phyloP scores from a whole-genome alignment of 2,329 filamentous ascomycete genomes.

The Nothophoma quercina region DNA sequence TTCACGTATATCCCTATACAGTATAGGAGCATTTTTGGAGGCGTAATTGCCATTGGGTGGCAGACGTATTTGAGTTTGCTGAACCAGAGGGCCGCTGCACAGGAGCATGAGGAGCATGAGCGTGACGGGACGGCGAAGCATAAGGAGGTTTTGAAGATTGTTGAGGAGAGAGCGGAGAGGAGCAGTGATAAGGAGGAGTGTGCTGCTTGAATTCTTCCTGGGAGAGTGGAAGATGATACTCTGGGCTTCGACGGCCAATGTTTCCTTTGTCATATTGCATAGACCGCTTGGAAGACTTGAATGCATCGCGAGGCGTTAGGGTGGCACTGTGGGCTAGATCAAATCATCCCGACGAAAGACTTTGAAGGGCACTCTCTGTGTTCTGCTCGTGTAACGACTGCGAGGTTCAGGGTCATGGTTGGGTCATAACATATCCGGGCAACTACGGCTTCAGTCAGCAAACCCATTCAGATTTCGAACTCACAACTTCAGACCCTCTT shows the following conservation, averaged over 20 bases:
- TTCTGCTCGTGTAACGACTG: too few relatives aligned
- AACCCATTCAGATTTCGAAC: too few relatives aligned
- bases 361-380: too few relatives aligned
- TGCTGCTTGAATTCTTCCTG: constrained; percentile 4
- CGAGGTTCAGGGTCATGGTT: too few relatives aligned
- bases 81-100: constrained; percentile 74
- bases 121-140: constrained; percentile 12
- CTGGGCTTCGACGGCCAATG: not conserved
- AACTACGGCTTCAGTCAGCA: too few relatives aligned
- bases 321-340: not conserved
- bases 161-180: constrained; percentile 6
- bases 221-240: not conserved
- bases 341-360: too few relatives aligned
- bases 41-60: constrained; percentile 84
- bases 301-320: constrained; percentile 21
- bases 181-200: constrained; percentile 25
- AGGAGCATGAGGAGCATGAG: constrained; percentile 50
- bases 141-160: not conserved
- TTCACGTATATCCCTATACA: constrained; percentile 84
- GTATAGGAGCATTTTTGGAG: constrained; percentile 79
- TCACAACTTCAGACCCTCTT: too few relatives aligned
- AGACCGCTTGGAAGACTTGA: not conserved
- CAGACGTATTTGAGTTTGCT: constrained; percentile 88
- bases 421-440: too few relatives aligned
- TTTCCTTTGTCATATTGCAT: constrained; percentile 22